Percentiles rank a stretch among this genome's conserved stretches.
Conservation (phyloP, 805 yeast genomes). For the Metschnikowia koreensis region DNA sequence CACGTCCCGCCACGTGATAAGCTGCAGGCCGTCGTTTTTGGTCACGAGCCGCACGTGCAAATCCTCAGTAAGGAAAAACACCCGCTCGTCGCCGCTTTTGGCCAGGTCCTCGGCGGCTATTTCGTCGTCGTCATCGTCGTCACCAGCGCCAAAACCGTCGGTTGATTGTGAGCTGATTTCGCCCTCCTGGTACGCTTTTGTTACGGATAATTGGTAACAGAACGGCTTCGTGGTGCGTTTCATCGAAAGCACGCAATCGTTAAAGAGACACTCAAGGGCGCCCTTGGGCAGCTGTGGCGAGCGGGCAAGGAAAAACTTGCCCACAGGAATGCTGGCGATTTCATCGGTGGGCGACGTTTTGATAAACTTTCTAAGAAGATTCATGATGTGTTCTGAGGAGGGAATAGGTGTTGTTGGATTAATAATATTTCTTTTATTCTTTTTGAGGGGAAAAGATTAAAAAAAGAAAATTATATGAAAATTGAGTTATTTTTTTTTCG, state of each 20-base stretch:
- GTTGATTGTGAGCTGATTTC: constrained; percentile 48
- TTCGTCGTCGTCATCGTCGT: constrained; percentile 35
- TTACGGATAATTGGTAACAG: constrained; percentile 68
- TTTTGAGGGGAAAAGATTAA: no score
- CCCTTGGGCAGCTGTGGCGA: constrained; percentile 83
- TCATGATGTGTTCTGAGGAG: constrained; percentile 44
- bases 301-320: constrained; percentile 72
- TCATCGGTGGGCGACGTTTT: constrained; percentile 57
- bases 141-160: constrained; percentile 51
- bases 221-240: constrained; percentile 64
- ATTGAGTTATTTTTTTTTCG: no score
- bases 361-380: constrained; percentile 65
- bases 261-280: constrained; percentile 76
- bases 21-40: constrained; percentile 51
- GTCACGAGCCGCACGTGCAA: constrained; percentile 54
- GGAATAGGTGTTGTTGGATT: not conserved
- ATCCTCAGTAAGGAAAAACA: constrained; percentile 61
- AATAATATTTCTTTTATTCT: not conserved
- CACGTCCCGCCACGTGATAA: constrained; percentile 76
- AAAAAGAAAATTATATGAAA: no score
- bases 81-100: constrained; percentile 58
- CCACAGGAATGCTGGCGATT: constrained; percentile 69
- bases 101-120: constrained; percentile 22
- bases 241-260: constrained; percentile 74
- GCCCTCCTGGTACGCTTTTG: constrained; percentile 67